These are phyloP conservation scores for Lizonia empirigonia DNA, from an alignment of 2,329 filamentous ascomycete species.

Conservation along the genomic window DNA sequence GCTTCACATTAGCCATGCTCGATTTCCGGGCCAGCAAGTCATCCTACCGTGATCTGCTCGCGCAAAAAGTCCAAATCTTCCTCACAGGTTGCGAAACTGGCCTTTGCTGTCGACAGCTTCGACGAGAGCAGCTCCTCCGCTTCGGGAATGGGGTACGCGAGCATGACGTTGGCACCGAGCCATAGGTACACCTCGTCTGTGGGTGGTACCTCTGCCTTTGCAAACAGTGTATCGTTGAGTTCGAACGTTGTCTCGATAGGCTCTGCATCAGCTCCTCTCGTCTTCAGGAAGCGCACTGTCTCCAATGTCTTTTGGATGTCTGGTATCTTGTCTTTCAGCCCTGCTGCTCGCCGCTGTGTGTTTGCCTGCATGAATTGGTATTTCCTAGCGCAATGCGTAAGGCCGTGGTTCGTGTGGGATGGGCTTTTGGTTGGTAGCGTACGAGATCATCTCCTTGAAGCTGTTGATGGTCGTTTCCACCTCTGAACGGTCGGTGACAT, in stretches of 20 bases:
- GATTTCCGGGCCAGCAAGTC: no score
- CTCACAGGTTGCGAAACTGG: constrained; percentile 84
- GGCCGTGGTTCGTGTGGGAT: not conserved
- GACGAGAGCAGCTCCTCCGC: constrained; percentile 77
- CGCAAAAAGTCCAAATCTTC: constrained; percentile 95
- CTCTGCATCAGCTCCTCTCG: constrained; percentile 70
- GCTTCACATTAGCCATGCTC: constrained; percentile 21
- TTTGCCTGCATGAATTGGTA: constrained; percentile 99
- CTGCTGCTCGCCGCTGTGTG: constrained; percentile 78
- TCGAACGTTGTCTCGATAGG: constrained; percentile 93
- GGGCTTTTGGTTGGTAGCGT: constrained; percentile 34
- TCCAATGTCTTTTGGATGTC: constrained; percentile 97
- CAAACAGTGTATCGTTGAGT: constrained; percentile 93
- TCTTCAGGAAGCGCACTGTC: constrained; percentile 83
- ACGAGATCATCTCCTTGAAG: constrained; percentile 96
- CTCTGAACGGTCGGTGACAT: constrained; percentile 76
- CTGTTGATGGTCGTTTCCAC: constrained; percentile 80
- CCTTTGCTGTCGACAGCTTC: constrained; percentile 79
- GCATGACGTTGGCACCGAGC: constrained; percentile 99
- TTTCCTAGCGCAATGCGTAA: constrained; percentile 66
- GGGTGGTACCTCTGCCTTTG: constrained; percentile 79
- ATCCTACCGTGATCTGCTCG: constrained; percentile 86
- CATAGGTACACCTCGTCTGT: constrained; percentile 95
- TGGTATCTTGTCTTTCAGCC: constrained; percentile 91
- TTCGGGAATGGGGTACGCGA: constrained; percentile 89